Base-by-base conservation (phyloP, 2,329 filamentous ascomycete genomes). In the Alternaria infectoria region DNA sequence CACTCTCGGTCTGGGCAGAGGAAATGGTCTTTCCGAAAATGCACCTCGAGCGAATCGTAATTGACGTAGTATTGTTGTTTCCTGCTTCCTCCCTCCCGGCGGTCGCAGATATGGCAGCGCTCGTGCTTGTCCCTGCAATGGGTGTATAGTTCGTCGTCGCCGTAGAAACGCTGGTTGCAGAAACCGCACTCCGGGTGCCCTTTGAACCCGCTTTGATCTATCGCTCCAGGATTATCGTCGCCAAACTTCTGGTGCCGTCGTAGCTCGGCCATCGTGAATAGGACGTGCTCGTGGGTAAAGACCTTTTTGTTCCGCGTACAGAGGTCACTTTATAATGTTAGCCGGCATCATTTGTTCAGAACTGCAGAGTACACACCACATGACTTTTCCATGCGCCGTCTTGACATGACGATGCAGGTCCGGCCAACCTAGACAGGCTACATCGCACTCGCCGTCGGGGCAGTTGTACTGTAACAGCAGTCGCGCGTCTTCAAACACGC, bases 261-360 rank as follows among this genome's bases (percentile, higher is more conserved):
- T 54, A 98, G 84, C 70, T 95, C 93, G 67, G 90, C 87, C 65
- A 89, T 87, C 1, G 92, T 91, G 79, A 97, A 98, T 1, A 99
- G 86, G 67, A 96, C 93, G 77, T 99, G 96, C 81, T 99, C 96
- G 81, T 99, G 96, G 1, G 96, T 97, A 73, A 99, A 99, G 32
- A 97, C 93, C 77, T 97, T 97, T 82, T 99, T 99, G 83, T 97
- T 94, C 64, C 93, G 86, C 7, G 94, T 92, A 81, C 94, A 97
- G 11, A 97, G 85, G 79, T 97, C 93, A 80, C 92, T 86, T 64
- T 28, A 17, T 7, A 2, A 49, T 28, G 40, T 76, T 30, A 73
- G 62, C 47, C 45, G 30, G 13, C 5, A 17, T 19, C 13, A 11
- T 8, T 12, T 8, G 15, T 36, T 6, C 9, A 6, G 25, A 47